Evolutionary conservation across 441 rosid genomes (phyloP).

Genomic region (Erodium chrysanthum): DNA sequence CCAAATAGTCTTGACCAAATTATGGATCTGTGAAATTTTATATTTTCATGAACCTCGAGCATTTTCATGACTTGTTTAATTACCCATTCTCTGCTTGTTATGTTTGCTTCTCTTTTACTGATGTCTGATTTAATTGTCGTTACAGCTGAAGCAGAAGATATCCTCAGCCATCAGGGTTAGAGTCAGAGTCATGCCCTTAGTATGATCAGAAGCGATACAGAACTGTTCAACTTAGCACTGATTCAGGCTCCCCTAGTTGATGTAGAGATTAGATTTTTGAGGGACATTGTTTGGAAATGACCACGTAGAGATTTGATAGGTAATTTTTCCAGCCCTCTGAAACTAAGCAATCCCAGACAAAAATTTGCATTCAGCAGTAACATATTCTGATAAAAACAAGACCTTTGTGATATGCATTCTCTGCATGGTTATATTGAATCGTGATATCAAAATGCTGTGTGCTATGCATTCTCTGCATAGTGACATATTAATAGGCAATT

Average conservation of each 20-base stretch:
- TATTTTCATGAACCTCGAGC: neutral
- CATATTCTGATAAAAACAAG: neutral
- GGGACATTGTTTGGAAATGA: constrained; percentile 88
- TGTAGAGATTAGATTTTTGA: constrained; percentile 77
- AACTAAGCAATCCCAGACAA: neutral
- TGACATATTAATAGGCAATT: neutral
- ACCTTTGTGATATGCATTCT: neutral
- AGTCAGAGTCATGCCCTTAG: constrained; percentile 88
- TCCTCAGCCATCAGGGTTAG: constrained; percentile 74
- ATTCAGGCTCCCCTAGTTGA: constrained; percentile 82
- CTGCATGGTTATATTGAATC: neutral
- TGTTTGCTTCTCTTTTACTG: neutral
- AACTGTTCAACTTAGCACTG: constrained; percentile 54
- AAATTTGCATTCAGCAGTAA: neutral
- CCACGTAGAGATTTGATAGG: neutral
- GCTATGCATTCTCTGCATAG: no score
- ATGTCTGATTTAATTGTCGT: neutral
- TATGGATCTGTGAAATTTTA: neutral
- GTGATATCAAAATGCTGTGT: no score
- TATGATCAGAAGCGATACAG: constrained; percentile 58
- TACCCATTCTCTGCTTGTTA: neutral
- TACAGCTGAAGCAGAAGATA: constrained; percentile 83
- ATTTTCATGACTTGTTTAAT: neutral
- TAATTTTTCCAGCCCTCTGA: neutral
- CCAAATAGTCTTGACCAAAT: neutral